Percentiles rank a stretch among this genome's conserved stretches.
Evolutionary conservation across 208 protist species (phyloP).

Genomic region (Balamuthia mandrillaris): DNA sequence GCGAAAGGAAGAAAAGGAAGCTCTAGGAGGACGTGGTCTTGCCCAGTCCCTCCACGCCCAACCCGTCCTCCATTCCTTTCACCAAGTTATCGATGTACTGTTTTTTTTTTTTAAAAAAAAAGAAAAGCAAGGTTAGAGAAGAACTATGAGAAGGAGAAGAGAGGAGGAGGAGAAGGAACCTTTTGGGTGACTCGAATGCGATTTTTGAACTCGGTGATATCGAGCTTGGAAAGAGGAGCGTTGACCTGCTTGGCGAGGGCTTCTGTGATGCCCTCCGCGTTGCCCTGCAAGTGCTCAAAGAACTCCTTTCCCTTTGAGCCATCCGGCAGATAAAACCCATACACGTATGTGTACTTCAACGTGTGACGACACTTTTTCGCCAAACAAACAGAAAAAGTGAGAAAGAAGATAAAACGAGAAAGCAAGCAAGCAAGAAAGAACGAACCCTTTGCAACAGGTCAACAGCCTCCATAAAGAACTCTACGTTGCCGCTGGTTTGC

Average conservation of each 20-base stretch:
- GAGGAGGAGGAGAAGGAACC: background rate
- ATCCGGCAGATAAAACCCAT: constrained; percentile 56
- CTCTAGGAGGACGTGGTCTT: background rate
- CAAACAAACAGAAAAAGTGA: background rate
- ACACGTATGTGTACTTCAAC: constrained; percentile 67
- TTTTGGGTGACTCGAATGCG: background rate
- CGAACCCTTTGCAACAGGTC: constrained; percentile 32
- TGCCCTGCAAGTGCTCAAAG: constrained; percentile 28
- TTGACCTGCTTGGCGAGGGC: constrained; percentile 20
- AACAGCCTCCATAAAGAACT: constrained; percentile 49
- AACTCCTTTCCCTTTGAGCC: constrained; percentile 29
- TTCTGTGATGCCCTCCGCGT: constrained; percentile 31
- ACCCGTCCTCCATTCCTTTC: constrained; percentile 15
- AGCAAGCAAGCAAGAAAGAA: background rate
- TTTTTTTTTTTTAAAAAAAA: background rate
- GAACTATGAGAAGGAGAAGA: background rate
- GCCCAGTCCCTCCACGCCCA: constrained; percentile 28
- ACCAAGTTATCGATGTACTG: constrained; percentile 40
- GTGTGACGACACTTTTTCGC: constrained; percentile 48
- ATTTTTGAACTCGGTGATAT: constrained; percentile 19
- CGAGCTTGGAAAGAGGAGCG: background rate
- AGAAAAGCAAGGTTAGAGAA: background rate
- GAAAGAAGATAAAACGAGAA: background rate
- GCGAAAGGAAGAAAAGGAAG: background rate
- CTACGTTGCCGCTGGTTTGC: constrained; percentile 40